Percentiles rank a stretch among this genome's conserved stretches.
These are phyloP conservation scores for Peronospora belbahrii DNA, from an alignment of 352 stramenopile genomes.

Conservation along the genomic window DNA sequence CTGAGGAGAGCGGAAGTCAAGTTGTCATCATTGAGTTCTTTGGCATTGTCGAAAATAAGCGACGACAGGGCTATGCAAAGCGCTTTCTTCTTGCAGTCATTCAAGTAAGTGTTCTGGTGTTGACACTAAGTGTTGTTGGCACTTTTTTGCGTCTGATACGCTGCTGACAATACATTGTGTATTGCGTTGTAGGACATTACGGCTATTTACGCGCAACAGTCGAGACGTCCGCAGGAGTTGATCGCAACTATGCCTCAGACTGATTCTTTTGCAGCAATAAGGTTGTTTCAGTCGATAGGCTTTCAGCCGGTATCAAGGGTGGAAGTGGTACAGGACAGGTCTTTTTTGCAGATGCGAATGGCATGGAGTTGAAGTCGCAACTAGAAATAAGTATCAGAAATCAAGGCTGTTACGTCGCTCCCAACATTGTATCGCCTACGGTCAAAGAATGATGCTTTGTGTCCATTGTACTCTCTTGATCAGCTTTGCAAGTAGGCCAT, in stretches of 20 bases:
- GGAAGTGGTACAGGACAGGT: constrained; percentile 19
- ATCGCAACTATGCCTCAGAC: constrained; percentile 37
- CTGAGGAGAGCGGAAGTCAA: constrained; percentile 31
- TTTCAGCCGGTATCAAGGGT: constrained; percentile 38
- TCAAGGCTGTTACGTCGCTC: neutral
- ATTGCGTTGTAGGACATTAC: constrained; percentile 40
- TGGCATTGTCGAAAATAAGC: constrained; percentile 47
- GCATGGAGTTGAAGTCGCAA: constrained; percentile 14
- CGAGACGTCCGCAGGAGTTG: constrained; percentile 24
- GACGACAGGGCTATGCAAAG: constrained; percentile 40
- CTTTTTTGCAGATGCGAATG: constrained; percentile 28
- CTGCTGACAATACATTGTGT: constrained; percentile 2
- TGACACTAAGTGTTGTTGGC: neutral
- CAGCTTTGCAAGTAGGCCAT: neutral
- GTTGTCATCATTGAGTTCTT: constrained; percentile 54
- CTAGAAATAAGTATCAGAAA: neutral
- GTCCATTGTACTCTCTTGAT: neutral
- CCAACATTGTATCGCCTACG: neutral
- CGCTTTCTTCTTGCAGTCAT: constrained; percentile 42
- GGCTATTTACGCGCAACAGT: constrained; percentile 27
- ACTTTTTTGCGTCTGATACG: neutral
- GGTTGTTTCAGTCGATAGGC: constrained; percentile 42
- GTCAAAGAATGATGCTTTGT: neutral
- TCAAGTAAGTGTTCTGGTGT: constrained; percentile 23
- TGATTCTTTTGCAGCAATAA: constrained; percentile 32